Base-by-base conservation (phyloP, 2,329 filamentous ascomycete species). In the Stylonectria norvegica region DNA sequence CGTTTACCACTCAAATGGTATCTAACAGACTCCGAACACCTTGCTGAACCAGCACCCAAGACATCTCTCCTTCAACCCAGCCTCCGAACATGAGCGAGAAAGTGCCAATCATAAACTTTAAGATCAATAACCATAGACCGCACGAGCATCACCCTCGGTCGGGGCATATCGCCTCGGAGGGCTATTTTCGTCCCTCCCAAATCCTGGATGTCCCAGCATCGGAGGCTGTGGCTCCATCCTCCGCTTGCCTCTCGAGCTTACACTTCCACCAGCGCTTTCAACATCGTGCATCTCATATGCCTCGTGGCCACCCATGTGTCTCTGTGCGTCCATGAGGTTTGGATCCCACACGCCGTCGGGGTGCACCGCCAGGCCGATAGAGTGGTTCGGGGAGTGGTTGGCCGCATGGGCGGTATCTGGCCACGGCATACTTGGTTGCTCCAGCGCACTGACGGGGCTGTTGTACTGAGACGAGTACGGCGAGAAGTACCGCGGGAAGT, bases 391-490 rank as follows among this genome's bases (percentile, higher is more conserved):
- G 5, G 38, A 41, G 8, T 34, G 17, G 12, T 20, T 9, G 25
- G 39, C 5, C 34, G 38, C 12, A 49, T 30, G 2, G 50, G 22
- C 49, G 4, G 40, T 43, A 3, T 42, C 38, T 2, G 67, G 70
- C 70, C 69, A 72, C 12, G 59, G 51, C 48, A 59, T 57, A 22
- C 51, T 48, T 0, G 56, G 52, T 2, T 50, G 56, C 23, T 72
- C 70, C 1, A 60, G 61, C 0, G 63, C 71, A 38, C 67, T 75
- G 43, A 78, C 67, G 1, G 79, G 79, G 52, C 76, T 81, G 58
- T 67, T 78, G 61, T 72, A 81, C 43, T 79, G 75, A 28, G 76
- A 79, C 15, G 67, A 70, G 54, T 82, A 83, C 0, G 79, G 79
- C 4, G 76, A 80, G 48, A 79, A 72, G 60, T 81, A 78, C 5